Base-by-base conservation (phyloP, 495 filamentous ascomycete genomes). In the Aspergillus coremiiformis region DNA sequence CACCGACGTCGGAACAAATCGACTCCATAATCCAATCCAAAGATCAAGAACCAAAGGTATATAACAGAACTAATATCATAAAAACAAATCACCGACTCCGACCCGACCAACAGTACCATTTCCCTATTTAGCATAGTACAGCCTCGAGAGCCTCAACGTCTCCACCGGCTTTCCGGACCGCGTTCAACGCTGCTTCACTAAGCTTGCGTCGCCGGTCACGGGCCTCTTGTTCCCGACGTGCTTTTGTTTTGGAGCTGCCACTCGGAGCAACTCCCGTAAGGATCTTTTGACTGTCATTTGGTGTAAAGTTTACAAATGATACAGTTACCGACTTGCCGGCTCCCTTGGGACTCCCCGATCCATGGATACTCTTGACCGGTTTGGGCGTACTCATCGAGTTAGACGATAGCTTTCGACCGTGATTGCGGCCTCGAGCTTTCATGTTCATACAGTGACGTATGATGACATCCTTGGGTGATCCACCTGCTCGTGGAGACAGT, bases 241-340 rank as follows among this genome's bases (percentile, higher is more conserved):
- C 90, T 63, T 96, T 96, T 23, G 93, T 98, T 77, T 97, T 96
- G 45, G 82, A 86, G 58, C 83, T 88, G 30, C 93, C 93, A 45
- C 82, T 87, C 12, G 93, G 93, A 46, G 93, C 93, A 9, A 98
- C 93, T 5, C 92, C 92, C 14, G 81, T 89, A 63, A 98, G 78
- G 19, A 98, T 88, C 63, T 84, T 82, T 30, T 77, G 73, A 64
- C 81, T 84, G 66, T 98, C 94, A 12, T 76, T 62, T 0, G 90
- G 81, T n/a, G 90, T 96, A 69, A 84, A 95, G 66, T 97, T 97
- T 49, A 95, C 88, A 60, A 98, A 98, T 1, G 82, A 83, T 35
- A 85, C 80, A 9, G 64, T 70, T 23, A 72, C 71, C 21, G 71
- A 61, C 43, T 69, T 72, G 41, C 62, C 63, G 45, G 59, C 35